phyloP scores from a whole-genome alignment of 2,329 filamentous ascomycete species.

The Aspergillus sp. region DNA sequence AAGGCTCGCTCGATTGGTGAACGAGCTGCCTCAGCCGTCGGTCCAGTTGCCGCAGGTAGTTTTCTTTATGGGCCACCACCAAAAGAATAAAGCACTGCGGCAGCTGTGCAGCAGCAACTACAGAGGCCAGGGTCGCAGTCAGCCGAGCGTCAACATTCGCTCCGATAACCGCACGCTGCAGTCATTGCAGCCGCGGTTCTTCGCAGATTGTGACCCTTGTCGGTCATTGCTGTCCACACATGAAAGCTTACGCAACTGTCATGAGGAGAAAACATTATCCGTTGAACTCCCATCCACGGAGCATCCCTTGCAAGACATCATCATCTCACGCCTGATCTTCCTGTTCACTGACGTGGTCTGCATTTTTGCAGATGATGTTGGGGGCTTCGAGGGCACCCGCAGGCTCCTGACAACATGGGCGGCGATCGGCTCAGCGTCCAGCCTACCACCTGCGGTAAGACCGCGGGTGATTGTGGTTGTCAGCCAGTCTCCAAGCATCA shows the following conservation, averaged over 20 bases:
- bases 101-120: conserved; percentile 10
- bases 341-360: conserved; percentile 10
- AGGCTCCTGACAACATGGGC: conserved; percentile 4
- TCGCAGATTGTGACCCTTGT: conserved; percentile 8
- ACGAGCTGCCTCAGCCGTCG: conserved; percentile 1
- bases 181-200: conserved; percentile 6
- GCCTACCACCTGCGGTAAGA: conserved; percentile 1
- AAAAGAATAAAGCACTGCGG: conserved; percentile 7
- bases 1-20: not conserved
- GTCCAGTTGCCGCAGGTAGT: conserved; percentile 9
- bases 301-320: conserved; percentile 4
- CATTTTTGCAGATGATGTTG: conserved; percentile 11
- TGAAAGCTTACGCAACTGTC: not conserved
- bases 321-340: conserved; percentile 7
- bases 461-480: conserved; percentile 7
- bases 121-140: not conserved
- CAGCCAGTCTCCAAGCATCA: conserved; percentile 2
- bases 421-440: conserved; percentile 5
- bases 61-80: conserved; percentile 3
- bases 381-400: not conserved
- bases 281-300: not conserved
- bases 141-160: conserved; percentile 4
- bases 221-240: not conserved
- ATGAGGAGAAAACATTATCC: not conserved
- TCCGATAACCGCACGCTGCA: conserved; percentile 9